Evolutionary conservation across 768 basidiomycete genomes (phyloP).

Genomic region (Solioccasus polychromus): DNA sequence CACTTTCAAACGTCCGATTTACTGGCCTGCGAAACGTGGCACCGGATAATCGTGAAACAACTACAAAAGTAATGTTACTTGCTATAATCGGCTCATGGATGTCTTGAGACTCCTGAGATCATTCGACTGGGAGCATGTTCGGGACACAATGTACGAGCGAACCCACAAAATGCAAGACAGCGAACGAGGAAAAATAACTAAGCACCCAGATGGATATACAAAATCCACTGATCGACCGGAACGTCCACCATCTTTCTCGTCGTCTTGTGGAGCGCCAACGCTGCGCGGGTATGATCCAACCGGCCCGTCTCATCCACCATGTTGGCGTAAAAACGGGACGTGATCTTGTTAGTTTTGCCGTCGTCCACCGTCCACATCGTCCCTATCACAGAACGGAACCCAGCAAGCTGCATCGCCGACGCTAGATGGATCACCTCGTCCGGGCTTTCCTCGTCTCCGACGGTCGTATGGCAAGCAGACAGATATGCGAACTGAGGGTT

Average conservation of each 20-base stretch:
- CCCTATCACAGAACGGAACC: neutral
- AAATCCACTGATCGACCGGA: neutral
- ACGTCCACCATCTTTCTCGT: neutral
- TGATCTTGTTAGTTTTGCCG: neutral
- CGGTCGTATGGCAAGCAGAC: no score
- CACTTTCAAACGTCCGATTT: no score
- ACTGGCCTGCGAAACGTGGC: no score
- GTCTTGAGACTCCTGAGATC: no score
- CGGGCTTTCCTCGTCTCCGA: neutral
- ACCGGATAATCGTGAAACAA: no score
- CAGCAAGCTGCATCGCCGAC: neutral
- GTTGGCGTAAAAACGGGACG: neutral
- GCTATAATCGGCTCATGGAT: no score
- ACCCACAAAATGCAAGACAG: no score
- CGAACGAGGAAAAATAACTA: no score
- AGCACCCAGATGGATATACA: neutral
- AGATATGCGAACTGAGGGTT: no score
- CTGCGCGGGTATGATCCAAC: neutral
- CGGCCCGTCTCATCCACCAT: neutral
- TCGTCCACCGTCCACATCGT: neutral
- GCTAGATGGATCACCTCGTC: neutral
- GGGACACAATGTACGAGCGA: no score
- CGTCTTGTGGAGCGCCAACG: neutral
- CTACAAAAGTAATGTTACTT: no score
- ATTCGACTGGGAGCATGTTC: no score